Evolutionary conservation across 768 basidiomycete genomes (phyloP), one percentile per base, ranked within the genome.

Genomic region (Coprinopsis marcescibilis): DNA sequence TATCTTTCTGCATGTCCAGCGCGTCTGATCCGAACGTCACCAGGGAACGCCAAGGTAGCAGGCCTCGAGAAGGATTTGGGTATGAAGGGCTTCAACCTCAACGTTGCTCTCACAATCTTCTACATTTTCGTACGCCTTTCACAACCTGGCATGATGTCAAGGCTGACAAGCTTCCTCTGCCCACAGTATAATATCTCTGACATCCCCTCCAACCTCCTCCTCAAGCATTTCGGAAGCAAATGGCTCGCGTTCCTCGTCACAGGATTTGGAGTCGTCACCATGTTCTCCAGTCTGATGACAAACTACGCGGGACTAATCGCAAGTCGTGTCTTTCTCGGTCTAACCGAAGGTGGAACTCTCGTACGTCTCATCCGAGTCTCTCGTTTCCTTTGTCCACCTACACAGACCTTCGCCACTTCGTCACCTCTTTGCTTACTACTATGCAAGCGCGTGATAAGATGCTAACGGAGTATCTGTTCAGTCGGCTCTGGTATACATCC

Each of bases 341-440:
- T 72, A 12, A 61, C 67, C n/a, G 71, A 73, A 52, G 69, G 67
- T 15, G 71, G 71, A 21, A 69, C 70, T 1, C 48, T 73, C 60
- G 69, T 70, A 46, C 21, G 65, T 56, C 10, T 17, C 4, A 26
- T 11, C 40, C 29, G 14, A 21, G 48, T 29, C 3, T 39, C 14
- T 21, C 25, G 20, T 19, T 26, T 24, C 13, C 26, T 30, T 12
- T 7, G 21, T 15, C 0, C 27, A 43, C 21, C 25, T 13, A 29
- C 26, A 20, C n/a, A 32, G 8, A n/a, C 29, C 29, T 32, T n/a
- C 8, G 8, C 29, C n/a, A 8, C 29, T 32, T 8, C 29, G 29
- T n/a, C n/a, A 32, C 29, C 8, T 8, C 8, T 32, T 32, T 51
- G 17, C 26, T 25, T 33, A 12, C 25, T 29, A 7, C 15, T 33